Evolutionary conservation across 2,329 filamentous ascomycete genomes (phyloP), one percentile per base, ranked within the genome.

Genomic region (Aspergillus fructus): DNA sequence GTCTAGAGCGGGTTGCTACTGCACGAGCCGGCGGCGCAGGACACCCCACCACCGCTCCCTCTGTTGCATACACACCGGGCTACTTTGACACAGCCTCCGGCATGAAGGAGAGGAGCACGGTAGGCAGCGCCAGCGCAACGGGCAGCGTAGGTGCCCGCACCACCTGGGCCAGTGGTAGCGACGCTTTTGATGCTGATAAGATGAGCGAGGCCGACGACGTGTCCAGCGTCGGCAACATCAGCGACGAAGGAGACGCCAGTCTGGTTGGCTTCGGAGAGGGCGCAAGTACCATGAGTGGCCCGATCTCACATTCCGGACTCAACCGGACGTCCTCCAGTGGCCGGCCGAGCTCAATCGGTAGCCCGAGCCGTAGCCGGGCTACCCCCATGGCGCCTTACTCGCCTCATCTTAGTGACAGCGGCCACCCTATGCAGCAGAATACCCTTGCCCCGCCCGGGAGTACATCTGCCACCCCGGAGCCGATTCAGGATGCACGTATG

Each of bases 261-360:
- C 81, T 97, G 5, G 93, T 97, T 9, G 93, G 89, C 0, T 97
- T 97, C 66, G 93, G 93, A 49, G 93, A 97, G 73, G 93, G 93
- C 34, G 93, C 93, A 9, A 91, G 89, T 72, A 91, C 91, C 5
- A 87, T 93, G 56, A 91, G 87, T 59, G 91, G 91, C 0, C 90
- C 90, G 40, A 89, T 80, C 30, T 89, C 69, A 83, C 89, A 76
- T 79, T 84, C 71, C 71, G 82, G 48, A 73, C 78, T 73, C 23
- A 74, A 71, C 46, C 68, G 74, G 9, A 63, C 67, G 50, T 71
- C 72, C 2, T 73, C 73, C 6, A 70, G 67, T 49, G 69, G 71
- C 12, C 63, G 65, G 30, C 50, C 74, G 74, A 62, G 79, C 78
- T 63, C 76, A 69, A 61, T 75, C 65, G 58, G 70, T 58, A 73